A percentile compares a stretch with the other conserved stretches of the same genome.
Conservation (phyloP, 1,284 basidiomycete species). For the Pterulicium gracile region DNA sequence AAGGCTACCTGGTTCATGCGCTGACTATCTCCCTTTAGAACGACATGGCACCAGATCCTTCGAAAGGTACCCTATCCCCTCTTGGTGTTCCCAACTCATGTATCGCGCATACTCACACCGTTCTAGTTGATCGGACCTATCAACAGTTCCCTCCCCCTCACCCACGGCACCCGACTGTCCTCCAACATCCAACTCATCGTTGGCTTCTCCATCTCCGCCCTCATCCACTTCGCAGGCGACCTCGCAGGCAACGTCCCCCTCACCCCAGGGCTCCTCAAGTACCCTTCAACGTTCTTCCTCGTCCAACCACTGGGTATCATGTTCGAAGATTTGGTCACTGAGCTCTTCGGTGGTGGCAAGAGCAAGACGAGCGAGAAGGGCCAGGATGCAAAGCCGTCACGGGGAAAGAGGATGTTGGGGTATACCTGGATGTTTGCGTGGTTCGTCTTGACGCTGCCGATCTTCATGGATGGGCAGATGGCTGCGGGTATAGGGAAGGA, state of each 20-base stretch:
- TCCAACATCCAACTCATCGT: conserved; percentile 11
- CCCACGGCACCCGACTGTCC: conserved; percentile 3
- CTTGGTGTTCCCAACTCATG: too few species aligned
- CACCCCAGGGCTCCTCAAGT: too few species aligned
- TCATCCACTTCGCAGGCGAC: conserved; percentile 9
- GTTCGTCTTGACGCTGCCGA: conserved; percentile 11
- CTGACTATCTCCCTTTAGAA: conserved; percentile 6
- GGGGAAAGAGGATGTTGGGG: conserved; percentile 3
- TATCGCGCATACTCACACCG: too few species aligned
- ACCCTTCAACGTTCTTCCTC: conserved; percentile 11
- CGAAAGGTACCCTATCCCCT: conserved; percentile 10
- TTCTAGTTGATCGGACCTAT: conserved; percentile 1
- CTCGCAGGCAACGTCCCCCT: too few species aligned
- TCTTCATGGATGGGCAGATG: background rate
- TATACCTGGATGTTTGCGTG: conserved; percentile 11
- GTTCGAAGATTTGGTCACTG: conserved; percentile 9
- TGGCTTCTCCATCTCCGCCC: conserved; percentile 10
- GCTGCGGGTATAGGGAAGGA: background rate
- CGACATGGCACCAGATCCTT: conserved; percentile 11
- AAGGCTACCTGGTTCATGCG: too few species aligned
- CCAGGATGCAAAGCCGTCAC: background rate
- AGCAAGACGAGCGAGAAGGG: background rate
- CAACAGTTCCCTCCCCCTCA: conserved; percentile 1
- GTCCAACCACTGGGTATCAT: conserved; percentile 10
- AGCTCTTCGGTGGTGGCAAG: conserved; percentile 3